Base-by-base conservation (phyloP, 2,329 filamentous ascomycete genomes). In the Trichoderma citrinoviride region DNA sequence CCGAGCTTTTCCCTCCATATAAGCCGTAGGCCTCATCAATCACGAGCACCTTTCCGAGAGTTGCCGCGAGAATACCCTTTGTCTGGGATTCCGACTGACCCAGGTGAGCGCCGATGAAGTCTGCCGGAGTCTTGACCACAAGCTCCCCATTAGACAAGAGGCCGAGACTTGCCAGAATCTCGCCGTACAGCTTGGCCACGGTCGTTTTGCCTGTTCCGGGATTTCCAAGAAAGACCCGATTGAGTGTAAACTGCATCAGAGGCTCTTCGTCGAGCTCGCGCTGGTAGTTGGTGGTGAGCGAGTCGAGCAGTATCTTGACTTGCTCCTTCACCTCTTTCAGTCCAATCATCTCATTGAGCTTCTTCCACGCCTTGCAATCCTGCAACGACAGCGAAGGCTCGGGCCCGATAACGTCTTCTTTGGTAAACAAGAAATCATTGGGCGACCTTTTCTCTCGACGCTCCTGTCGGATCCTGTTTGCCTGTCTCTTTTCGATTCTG, bases 11-110 rank as follows among this genome's bases (percentile, higher is more conserved):
- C 0, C 78, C 78, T 1, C 77, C 74, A 52, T 81, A 84, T 0
- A 94, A 79, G 40, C 87, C 86, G 68, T 94, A 93, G 0, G 90
- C 90, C 71, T 95, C 91, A 67, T 94, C 91, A 3, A 94, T 92
- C 15, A 94, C 85, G 0, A 94, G 81, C 0, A 93, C 89, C 68
- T 93, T 94, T 0, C 91, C 91, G 0, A 83, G 68, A 0, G 88
- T 87, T 0, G 86, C 77, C 0, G 84, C 85, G 0, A 94, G 79
- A 7, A 93, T 92, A 0, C 80, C 87, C 68, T 91, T 93, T 0
- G 90, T 93, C 40, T 87, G 85, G 2, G 82, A 79, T 73, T 94
- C 90, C 0, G 90, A 93, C 1, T 82, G 78, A 0, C 91, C 91
- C 0, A 94, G 67, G 0, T 72, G 79, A 8, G 74, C 76, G 0